These are phyloP conservation scores for Chlamydomonas reinhardtii DNA, from an alignment of 163 green algal species.

Conservation along the genomic window DNA sequence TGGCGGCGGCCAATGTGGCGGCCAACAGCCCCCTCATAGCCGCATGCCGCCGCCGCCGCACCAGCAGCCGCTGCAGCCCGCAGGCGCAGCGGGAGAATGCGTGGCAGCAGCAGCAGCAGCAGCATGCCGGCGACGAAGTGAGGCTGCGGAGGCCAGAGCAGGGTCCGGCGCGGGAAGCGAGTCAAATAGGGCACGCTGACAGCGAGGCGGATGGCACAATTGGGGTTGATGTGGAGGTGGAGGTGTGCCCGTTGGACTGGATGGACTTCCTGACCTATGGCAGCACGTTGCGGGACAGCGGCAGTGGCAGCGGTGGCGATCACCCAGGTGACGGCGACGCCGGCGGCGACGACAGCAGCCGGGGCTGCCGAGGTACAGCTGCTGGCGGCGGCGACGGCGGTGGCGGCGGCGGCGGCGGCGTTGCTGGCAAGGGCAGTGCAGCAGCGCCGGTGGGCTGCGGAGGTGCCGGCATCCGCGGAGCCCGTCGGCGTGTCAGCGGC, in stretches of 20 bases:
- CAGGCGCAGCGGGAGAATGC: background rate
- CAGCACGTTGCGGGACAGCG: background rate
- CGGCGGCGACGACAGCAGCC: no score
- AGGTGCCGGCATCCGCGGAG: background rate
- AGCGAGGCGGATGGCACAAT: background rate
- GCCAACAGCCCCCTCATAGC: background rate
- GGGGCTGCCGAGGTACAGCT: no score
- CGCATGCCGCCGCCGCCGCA: background rate
- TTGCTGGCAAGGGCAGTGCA: no score
- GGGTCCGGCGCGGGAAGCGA: background rate
- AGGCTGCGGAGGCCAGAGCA: background rate
- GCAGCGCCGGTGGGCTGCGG: no score
- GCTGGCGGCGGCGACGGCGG: background rate
- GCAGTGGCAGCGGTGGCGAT: background rate
- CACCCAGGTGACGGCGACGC: background rate
- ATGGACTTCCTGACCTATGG: slow-evolving; percentile 43
- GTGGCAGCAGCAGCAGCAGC: background rate
- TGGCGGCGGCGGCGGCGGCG: background rate
- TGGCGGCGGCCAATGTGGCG: slow-evolving; percentile 18
- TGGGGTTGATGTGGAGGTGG: background rate
- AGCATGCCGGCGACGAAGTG: background rate
- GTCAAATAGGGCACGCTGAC: background rate
- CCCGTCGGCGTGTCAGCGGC: no score
- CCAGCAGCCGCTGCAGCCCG: background rate
- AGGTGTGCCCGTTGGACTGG: slow-evolving; percentile 42